These are phyloP conservation scores for Bacidia gigantensis DNA, from an alignment of 495 filamentous ascomycete genomes.

Conservation along the genomic window DNA sequence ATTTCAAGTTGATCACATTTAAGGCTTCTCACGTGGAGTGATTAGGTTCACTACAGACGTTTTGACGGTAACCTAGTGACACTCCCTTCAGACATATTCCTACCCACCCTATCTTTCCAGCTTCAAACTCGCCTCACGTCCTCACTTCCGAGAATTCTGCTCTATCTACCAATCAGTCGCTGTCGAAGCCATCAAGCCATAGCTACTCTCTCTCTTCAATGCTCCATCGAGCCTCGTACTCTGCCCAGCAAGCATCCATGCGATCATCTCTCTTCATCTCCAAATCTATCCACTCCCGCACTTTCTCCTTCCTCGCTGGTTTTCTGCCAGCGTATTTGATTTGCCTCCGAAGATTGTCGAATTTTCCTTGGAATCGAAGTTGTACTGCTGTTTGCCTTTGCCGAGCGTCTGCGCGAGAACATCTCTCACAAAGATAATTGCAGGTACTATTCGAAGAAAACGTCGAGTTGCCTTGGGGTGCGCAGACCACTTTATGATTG, in stretches of 20 bases:
- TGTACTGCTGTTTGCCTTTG: not conserved
- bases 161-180: too few species aligned
- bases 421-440: not conserved
- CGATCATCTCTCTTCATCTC: not conserved
- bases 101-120: too few species aligned
- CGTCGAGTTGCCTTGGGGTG: not conserved
- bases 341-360: not conserved
- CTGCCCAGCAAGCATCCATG: not conserved
- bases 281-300: not conserved
- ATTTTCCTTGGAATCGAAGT: not conserved
- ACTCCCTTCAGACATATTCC: too few species aligned
- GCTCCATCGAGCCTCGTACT: not conserved
- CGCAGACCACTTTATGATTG: too few species aligned
- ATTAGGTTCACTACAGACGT: too few species aligned
- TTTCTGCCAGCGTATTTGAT: not conserved
- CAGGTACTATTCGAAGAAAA: not conserved
- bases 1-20: too few species aligned
- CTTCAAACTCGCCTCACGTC: too few species aligned
- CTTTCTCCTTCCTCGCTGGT: not conserved
- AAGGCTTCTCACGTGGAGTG: too few species aligned
- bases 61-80: too few species aligned
- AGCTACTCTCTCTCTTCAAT: not conserved
- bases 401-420: not conserved
- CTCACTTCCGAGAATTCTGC: too few species aligned
- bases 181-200: too few species aligned